Percentiles rank a stretch among this genome's conserved stretches.
Conservation (phyloP, 306 rosid species). For the Cicer pinnatifidum region DNA sequence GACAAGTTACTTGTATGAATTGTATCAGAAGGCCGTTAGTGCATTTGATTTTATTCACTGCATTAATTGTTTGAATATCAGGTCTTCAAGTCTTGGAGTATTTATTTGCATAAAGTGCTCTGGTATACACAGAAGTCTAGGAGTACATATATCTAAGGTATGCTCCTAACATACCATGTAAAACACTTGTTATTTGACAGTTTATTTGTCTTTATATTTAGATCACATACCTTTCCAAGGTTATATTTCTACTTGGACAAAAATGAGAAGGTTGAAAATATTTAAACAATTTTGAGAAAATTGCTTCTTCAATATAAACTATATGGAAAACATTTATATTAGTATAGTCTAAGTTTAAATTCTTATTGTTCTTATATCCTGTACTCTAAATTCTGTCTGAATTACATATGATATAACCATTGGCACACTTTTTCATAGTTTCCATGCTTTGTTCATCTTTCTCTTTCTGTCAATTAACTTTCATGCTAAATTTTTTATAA, state of each 20-base stretch:
- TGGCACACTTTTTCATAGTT: no score
- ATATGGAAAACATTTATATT: no score
- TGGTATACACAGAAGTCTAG: constrained; percentile 92
- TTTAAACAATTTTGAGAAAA: no score
- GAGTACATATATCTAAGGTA: constrained; percentile 95
- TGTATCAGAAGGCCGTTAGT: constrained; percentile 31
- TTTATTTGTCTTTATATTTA: not conserved
- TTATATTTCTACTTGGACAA: no score
- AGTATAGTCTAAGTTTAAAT: no score
- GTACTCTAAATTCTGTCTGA: no score
- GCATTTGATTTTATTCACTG: constrained; percentile 19
- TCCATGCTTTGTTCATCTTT: no score
- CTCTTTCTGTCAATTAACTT: no score
- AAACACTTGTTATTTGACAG: constrained; percentile 2
- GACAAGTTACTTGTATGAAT: not conserved
- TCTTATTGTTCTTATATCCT: no score
- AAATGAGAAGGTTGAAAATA: no score
- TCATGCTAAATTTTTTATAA: not conserved
- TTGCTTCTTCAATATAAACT: no score
- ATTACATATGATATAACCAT: no score
- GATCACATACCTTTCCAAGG: not conserved
- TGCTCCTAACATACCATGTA: constrained; percentile 35
- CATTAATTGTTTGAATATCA: constrained; percentile 46
- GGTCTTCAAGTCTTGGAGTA: constrained; percentile 79
- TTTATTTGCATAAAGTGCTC: constrained; percentile 95